phyloP scores from a whole-genome alignment of 768 basidiomycete genomes.

The Hypsizygus marmoreus region DNA sequence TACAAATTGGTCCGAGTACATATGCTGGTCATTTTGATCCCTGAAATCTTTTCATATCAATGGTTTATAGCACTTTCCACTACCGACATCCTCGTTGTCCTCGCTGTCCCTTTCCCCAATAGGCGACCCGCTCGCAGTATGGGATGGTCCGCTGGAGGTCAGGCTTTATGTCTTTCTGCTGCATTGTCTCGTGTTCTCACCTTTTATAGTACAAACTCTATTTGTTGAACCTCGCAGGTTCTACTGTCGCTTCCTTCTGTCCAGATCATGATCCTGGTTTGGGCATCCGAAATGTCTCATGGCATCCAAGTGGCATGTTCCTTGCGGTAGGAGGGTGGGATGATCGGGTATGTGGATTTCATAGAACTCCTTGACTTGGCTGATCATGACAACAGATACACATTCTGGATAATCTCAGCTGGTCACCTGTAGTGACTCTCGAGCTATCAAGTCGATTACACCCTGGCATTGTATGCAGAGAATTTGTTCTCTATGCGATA shows the following conservation, averaged over 20 bases:
- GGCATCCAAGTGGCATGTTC: slow-evolving; percentile 87
- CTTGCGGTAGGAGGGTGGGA: slow-evolving; percentile 87
- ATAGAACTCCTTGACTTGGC: background rate
- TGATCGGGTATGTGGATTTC: slow-evolving; percentile 61
- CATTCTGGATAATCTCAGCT: slow-evolving; percentile 73
- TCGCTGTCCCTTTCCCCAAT: slow-evolving; percentile 77
- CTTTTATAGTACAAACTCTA: slow-evolving; percentile 69
- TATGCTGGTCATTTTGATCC: slow-evolving; percentile 10
- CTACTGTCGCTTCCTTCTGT: slow-evolving; percentile 62
- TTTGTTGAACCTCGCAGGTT: slow-evolving; percentile 68
- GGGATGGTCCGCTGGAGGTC: slow-evolving; percentile 87
- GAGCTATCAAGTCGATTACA: slow-evolving; percentile 63
- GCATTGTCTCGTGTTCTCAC: slow-evolving; percentile 7
- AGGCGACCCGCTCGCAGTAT: slow-evolving; percentile 74
- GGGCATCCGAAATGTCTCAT: slow-evolving; percentile 75
- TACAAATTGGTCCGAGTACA: slow-evolving; percentile 76
- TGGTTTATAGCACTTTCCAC: slow-evolving; percentile 70
- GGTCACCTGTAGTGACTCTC: slow-evolving; percentile 66
- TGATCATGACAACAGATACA: slow-evolving; percentile 52
- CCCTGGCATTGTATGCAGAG: slow-evolving; percentile 54
- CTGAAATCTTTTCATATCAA: background rate
- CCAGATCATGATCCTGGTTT: slow-evolving; percentile 81
- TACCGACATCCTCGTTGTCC: slow-evolving; percentile 72
- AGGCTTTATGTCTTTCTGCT: slow-evolving; percentile 15
- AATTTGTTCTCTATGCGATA: background rate